Evolutionary conservation across 257 asterid genomes (phyloP).

Genomic region (Capsicum rhomboideum): DNA sequence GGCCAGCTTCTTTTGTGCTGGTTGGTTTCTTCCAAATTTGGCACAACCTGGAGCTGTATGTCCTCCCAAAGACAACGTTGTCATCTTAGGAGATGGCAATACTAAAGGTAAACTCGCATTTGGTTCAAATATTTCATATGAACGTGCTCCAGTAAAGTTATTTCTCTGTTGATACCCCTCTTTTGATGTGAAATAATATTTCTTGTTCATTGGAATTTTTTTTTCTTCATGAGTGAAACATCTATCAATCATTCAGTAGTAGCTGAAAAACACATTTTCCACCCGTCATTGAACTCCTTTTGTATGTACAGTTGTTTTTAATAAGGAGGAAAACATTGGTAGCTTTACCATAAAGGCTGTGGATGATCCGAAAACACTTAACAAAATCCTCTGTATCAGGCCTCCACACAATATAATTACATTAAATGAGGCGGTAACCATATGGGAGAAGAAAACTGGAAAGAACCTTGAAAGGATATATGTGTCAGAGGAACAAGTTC

Average conservation of each 20-base stretch:
- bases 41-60: conserved; percentile 35
- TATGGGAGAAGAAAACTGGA: conserved; percentile 76
- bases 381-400: conserved; percentile 46
- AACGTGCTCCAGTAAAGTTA: no score
- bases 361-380: conserved; percentile 67
- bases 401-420: conserved; percentile 44
- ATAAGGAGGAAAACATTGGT: conserved; percentile 48
- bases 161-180: no score
- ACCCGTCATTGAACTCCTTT: no score
- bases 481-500: conserved; percentile 42
- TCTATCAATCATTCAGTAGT: background rate
- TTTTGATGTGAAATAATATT: background rate
- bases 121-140: background rate
- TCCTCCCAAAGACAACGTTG: conserved; percentile 25
- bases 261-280: background rate
- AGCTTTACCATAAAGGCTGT: conserved; percentile 50
- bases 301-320: conserved; percentile 38
- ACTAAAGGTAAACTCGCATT: conserved; percentile 33
- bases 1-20: conserved; percentile 45
- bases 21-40: conserved; percentile 37
- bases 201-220: background rate
- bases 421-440: conserved; percentile 42
- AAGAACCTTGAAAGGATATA: conserved; percentile 47
- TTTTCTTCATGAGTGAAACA: background rate
- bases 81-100: conserved; percentile 67